Conservation (phyloP, 768 basidiomycete genomes). For the Pleurotus platypus region DNA sequence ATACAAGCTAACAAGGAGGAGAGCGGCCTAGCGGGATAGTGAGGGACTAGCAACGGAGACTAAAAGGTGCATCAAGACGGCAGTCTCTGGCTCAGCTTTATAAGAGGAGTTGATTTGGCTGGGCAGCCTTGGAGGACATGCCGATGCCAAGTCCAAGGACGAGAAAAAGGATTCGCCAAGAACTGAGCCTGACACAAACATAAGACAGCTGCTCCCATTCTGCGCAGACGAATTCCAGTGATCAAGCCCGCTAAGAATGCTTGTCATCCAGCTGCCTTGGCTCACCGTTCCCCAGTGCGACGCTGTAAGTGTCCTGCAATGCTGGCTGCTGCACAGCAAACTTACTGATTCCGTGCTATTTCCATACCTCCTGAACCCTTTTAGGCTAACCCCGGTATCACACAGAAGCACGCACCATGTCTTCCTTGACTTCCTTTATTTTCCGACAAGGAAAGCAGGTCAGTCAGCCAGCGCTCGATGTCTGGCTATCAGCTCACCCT, state of each 20-base stretch:
- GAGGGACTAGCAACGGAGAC: background rate
- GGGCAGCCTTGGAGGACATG: constrained; percentile 6
- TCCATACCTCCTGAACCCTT: background rate
- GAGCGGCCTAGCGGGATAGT: background rate
- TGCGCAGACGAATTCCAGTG: background rate
- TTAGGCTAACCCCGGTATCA: constrained; percentile 1
- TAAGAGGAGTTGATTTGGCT: constrained; percentile 5
- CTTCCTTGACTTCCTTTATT: constrained; percentile 17
- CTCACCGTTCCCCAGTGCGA: background rate
- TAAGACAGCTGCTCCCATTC: constrained; percentile 2
- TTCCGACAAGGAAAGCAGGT: constrained; percentile 46
- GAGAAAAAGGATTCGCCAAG: constrained; percentile 5
- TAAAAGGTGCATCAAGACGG: constrained; percentile 3
- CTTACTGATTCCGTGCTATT: constrained; percentile 2
- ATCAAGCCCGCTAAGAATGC: constrained; percentile 6
- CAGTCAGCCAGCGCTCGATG: background rate
- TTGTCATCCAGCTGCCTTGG: background rate
- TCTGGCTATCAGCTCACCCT: background rate
- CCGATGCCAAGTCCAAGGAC: constrained; percentile 8
- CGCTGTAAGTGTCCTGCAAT: background rate
- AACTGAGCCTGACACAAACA: constrained; percentile 5
- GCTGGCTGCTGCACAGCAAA: background rate
- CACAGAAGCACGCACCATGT: background rate
- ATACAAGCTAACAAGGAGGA: background rate
- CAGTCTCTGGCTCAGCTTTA: background rate